Percentiles rank a stretch among this genome's conserved stretches.
Evolutionary conservation across 2,329 filamentous ascomycete genomes (phyloP).

Genomic region (Botrytis elliptica): DNA sequence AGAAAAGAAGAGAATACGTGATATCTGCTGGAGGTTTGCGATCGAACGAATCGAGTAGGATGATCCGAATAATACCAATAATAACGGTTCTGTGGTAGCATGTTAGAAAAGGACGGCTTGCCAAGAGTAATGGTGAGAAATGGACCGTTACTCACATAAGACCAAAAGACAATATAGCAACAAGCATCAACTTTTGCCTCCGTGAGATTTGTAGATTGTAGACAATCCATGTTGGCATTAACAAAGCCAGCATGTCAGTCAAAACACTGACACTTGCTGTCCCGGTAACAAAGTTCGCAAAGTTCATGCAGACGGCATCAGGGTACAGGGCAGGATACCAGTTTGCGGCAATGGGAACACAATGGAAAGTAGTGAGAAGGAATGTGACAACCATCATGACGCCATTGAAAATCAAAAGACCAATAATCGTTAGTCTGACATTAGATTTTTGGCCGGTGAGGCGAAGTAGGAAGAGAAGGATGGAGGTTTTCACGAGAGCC

Average conservation of each 20-base stretch:
- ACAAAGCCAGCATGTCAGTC: conserved; percentile 22
- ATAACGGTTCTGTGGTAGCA: not conserved
- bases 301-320: conserved; percentile 24
- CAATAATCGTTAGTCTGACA: conserved; percentile 39
- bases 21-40: not conserved
- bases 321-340: conserved; percentile 17
- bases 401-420: conserved; percentile 20
- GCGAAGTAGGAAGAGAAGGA: conserved; percentile 48
- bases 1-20: conserved; percentile 19
- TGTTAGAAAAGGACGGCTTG: not conserved
- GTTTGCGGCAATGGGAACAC: conserved; percentile 22
- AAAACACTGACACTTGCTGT: conserved; percentile 12
- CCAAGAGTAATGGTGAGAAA: not conserved
- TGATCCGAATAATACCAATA: not conserved
- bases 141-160: not conserved
- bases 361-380: conserved; percentile 17
- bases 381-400: conserved; percentile 13
- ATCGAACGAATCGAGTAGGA: conserved; percentile 7
- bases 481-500: conserved; percentile 47
- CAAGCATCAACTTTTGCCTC: conserved; percentile 22
- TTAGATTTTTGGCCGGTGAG: conserved; percentile 42
- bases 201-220: conserved; percentile 22
- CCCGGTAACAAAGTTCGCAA: conserved; percentile 18
- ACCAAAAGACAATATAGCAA: conserved; percentile 14
- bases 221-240: conserved; percentile 26